Evolutionary conservation across 345 rosid species (phyloP).

Genomic region (Lenwebbia sp.): DNA sequence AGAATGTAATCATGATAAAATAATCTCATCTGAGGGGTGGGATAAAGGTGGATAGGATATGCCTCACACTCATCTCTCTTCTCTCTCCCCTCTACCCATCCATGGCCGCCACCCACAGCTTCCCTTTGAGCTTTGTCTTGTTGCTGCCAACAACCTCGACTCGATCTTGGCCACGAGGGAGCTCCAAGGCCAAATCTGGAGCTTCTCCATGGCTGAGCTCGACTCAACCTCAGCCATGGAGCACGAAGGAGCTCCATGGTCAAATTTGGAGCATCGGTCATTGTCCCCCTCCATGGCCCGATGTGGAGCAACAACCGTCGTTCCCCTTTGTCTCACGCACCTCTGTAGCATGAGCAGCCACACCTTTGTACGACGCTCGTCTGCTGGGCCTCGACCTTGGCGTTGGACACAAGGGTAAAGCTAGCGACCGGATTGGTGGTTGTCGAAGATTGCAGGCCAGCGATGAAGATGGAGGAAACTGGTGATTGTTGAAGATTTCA

Average conservation of each 20-base stretch:
- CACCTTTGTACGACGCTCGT: not conserved
- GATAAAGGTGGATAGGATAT: not conserved
- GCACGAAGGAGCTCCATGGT: not conserved
- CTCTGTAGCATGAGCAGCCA: not conserved
- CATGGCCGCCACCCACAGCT: not conserved
- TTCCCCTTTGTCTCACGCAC: not conserved
- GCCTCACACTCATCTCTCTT: not conserved
- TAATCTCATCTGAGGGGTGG: accelerated
- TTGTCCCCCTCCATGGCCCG: not conserved
- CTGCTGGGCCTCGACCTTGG: not conserved
- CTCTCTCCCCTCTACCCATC: not conserved
- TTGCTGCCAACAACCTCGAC: not conserved
- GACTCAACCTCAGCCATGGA: not conserved
- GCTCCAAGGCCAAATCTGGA: not conserved
- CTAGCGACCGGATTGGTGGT: not conserved
- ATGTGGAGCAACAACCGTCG: not conserved
- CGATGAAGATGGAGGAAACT: not conserved
- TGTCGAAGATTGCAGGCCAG: not conserved
- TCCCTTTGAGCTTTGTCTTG: not conserved
- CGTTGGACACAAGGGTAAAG: not conserved
- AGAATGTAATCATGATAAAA: not conserved
- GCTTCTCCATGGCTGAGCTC: not conserved
- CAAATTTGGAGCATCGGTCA: not conserved
- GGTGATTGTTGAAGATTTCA: not conserved
- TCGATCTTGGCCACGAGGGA: not conserved